Percentiles rank a stretch among this genome's conserved stretches.
phyloP scores from a whole-genome alignment of 73 alveolate genomes.

The Effrenium voratum region DNA sequence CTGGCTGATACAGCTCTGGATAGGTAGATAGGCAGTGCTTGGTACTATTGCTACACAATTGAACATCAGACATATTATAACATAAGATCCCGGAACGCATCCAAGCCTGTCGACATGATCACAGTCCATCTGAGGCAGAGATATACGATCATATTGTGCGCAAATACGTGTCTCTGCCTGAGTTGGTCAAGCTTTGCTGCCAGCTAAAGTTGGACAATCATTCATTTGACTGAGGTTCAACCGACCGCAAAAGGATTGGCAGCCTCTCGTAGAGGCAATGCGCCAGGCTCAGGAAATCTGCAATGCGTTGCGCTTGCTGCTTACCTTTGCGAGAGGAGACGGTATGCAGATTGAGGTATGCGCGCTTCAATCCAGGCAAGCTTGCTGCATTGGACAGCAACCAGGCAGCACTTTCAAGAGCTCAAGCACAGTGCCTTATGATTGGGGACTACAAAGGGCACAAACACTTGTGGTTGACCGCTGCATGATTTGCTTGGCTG shows the following conservation, averaged over 20 bases:
- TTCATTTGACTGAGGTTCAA: conserved; percentile 15
- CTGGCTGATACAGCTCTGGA: too few relatives aligned
- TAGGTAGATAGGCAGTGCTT: too few relatives aligned
- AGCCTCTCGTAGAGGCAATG: conserved; percentile 79
- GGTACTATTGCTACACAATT: too few relatives aligned
- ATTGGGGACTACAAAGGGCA: too few relatives aligned
- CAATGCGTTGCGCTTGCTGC: not conserved
- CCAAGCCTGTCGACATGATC: too few relatives aligned
- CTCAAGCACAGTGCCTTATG: not conserved
- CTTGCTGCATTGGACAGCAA: conserved; percentile 56
- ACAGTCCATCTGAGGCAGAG: conserved; percentile 59
- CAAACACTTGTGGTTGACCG: too few relatives aligned
- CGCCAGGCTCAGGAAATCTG: not conserved
- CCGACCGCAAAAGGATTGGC: conserved; percentile 78
- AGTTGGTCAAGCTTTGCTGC: not conserved
- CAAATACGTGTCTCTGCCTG: conserved; percentile 49
- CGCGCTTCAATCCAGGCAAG: conserved; percentile 71
- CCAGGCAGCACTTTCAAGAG: not conserved
- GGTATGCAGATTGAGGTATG: not conserved
- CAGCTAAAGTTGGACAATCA: not conserved
- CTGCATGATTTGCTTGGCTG: too few relatives aligned
- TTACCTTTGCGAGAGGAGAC: not conserved
- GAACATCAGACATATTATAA: too few relatives aligned
- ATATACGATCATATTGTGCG: conserved; percentile 73
- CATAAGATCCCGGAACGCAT: too few relatives aligned